Percentiles rank a stretch among this genome's conserved stretches.
Evolutionary conservation across 2,329 filamentous ascomycete species (phyloP).

Genomic region (Cercospora zeae-maydis): DNA sequence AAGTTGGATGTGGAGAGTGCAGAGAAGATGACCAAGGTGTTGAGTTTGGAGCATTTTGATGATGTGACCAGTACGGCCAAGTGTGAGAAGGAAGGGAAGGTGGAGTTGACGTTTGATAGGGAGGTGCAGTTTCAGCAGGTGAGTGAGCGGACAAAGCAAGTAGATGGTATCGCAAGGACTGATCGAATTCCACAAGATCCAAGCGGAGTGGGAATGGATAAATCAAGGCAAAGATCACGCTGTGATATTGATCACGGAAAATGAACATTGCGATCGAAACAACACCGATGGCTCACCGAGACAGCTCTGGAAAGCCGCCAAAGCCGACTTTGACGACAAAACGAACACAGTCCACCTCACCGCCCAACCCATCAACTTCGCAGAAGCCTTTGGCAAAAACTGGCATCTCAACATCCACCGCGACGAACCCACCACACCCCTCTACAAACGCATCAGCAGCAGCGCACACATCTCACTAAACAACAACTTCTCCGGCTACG

Average conservation of each 20-base stretch:
- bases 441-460: background rate
- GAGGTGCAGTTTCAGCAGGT: constrained; percentile 8
- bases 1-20: constrained; percentile 1
- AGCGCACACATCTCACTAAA: constrained; percentile 10
- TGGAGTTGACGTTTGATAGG: background rate
- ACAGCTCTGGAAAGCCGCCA: constrained; percentile 1
- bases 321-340: constrained; percentile 5
- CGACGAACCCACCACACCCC: background rate
- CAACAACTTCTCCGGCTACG: constrained; percentile 10
- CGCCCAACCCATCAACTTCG: background rate
- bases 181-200: background rate
- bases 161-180: background rate
- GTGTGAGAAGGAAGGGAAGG: constrained; percentile 1
- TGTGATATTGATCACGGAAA: constrained; percentile 9
- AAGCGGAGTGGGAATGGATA: constrained; percentile 9
- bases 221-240: background rate
- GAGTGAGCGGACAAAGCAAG: background rate
- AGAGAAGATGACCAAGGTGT: background rate
- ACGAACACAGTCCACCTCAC: background rate
- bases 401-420: constrained; percentile 10
- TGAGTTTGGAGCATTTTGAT: constrained; percentile 6
- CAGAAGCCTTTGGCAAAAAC: constrained; percentile 10
- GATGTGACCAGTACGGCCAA: background rate
- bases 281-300: constrained; percentile 4
- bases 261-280: constrained; percentile 4